Base-by-base conservation (phyloP, 106 monocot species). In the Apostasia shenzhenica region DNA sequence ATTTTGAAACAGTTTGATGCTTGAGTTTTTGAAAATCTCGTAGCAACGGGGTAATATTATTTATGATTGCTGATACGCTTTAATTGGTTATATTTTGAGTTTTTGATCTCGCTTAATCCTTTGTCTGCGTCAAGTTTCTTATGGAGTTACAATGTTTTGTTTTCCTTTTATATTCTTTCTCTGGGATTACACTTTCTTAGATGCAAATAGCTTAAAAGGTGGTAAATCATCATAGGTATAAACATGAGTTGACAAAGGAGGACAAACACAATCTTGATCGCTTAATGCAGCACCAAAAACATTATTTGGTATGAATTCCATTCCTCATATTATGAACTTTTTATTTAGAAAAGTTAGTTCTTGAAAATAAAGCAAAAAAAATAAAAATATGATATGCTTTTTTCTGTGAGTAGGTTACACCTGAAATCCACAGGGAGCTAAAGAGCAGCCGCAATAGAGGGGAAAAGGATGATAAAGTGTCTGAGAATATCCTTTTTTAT, bases 391-490 rank as follows among this genome's bases (percentile, higher is more conserved):
- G 53, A 48, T 1, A 57, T 52, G 42, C 11, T 46, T 73, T 59
- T 70, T 8, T 75, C 38, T 69, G 52, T 61, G 3, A 13, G 26
- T 75, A 99, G 97, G 92, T 99, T 67, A 99, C 97, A n/a, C 97
- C 97, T 40, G 97, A 99, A 79, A 92, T 99, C 38, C 78, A 78
- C 38, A 77, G 97, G 76, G 97, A 99, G 68, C 79, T 99, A 2
- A 83, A 84, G 62, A 81, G 72, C 45, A 99, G 97, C 74, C 78
- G 70, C 51, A 87, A 81, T 52, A 84, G 92, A 8, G 97, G 97
- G 3, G 87, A 90, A 60, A 91, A 88, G 67, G 89, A 78, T 4
- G 94, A 84, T 71, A 14, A 59, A 3, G 81, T 83, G 81, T 79
- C 77, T 14, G 84, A 78, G 45, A 75, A 97, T 97, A 92, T 97